Base-by-base conservation (phyloP, 768 basidiomycete species). In the Russula ochroleuca region DNA sequence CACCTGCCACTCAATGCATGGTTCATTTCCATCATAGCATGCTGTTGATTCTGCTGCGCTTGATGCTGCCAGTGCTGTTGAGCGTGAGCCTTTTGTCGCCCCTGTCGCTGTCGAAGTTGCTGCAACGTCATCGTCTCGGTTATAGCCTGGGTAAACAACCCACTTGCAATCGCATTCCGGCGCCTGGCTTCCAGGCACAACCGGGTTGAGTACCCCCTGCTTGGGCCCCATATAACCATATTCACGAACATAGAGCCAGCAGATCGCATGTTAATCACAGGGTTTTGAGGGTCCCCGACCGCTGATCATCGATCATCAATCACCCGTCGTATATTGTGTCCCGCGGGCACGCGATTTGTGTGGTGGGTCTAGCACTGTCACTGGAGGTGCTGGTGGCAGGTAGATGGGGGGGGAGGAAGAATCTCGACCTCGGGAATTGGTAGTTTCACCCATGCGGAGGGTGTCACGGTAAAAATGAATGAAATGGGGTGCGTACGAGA, bases 181-280 rank as follows among this genome's bases (percentile, higher is more conserved):
- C 37, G 67, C 67, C 35, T 66, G 61, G 5, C 64, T 62, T n/a
- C 64, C 64, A 11, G 67, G 67, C 5, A 68, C 51, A 54, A 68
- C 66, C 0, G 67, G 64, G 28, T 66, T 66, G 38, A 68, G 56
- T 51, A 62, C 67, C 3, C 57, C 64, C 21, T 65, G 64, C 51
- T 67, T 67, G 25, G 57, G 55, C n/a, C 25, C 52, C 33, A 62
- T 62, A 28, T 28, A 28, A 28, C 5, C 5, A 28, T 28, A 45
- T 49, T 66, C 52, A 52, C 61, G 37, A 60, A 61, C 58, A 51
- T 65, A 28, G 54, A 43, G 25, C 55, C 33, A 28, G 50, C 37
- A 47, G 60, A 28, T 5, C 60, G 43, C 38, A 50, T 41, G 21
- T 51, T 59, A 28, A 33, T 25, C 1, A 45, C 57, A 10, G 45